Base-by-base conservation (phyloP, 768 basidiomycete genomes). In the Pulveroboletus ravenelii region DNA sequence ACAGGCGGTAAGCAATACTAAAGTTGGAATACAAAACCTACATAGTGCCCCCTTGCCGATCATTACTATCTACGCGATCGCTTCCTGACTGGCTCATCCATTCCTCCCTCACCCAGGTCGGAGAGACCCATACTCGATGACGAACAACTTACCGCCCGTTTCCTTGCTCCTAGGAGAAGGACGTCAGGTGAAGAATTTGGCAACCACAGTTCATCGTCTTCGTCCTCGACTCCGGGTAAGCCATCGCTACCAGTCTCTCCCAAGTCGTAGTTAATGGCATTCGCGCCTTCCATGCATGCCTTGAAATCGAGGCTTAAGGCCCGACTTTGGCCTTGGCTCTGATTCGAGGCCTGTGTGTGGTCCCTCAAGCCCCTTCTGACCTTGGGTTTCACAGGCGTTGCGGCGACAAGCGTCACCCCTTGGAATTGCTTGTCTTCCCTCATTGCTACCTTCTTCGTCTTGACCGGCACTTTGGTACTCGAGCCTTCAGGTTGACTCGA, bases 371-470 rank as follows among this genome's bases (percentile, higher is more conserved):
- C 45, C 25, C 34, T 53, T 46, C 53, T 53, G 40, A 47, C 40
- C 32, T 58, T 62, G 39, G 67, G 62, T 53, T 79, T 79, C 17
- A 69, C 68, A 5, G 82, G 82, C 12, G 81, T 85, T 12, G 78
- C 78, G 2, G 73, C 74, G 20, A 85, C 82, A 25, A 85, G 73
- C 7, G 64, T 70, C 23, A 68, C 52, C 10, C 57, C 62, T 25
- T 52, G 60, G 7, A 38, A 13, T 13, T 6, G 31, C 15, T 18
- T 52, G 14, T 46, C 52, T 7, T 53, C 49, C 31, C 45, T 52
- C 29, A 41, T 58, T 12, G 18, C 9, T 37, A 53, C 50, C 42
- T 10, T 53, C 39, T 41, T 56, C 2, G 56, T 38, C 44, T 55
- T 56, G 32, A 45, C 46, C 0, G 29, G 38, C 41, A 47, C 51